Conservation (phyloP, 2,329 filamentous ascomycete genomes). For the Dendryphion nanum region DNA sequence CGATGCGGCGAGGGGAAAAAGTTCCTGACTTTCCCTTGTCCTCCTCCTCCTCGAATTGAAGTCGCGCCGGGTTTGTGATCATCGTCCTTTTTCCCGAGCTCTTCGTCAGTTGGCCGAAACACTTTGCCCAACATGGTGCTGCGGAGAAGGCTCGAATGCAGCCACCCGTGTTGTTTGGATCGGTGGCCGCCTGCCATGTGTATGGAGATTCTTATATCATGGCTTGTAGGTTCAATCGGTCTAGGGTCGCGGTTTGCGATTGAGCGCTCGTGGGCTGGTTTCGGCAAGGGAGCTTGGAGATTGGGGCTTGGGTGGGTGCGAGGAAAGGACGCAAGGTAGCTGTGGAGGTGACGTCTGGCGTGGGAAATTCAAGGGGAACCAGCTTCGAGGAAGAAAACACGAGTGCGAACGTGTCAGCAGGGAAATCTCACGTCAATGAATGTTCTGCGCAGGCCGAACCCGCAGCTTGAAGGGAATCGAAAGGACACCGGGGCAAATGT, state of each 20-base stretch:
- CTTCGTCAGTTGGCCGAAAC: conserved; percentile 56
- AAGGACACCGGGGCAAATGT: too few relatives aligned
- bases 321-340: too few relatives aligned
- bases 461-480: too few relatives aligned
- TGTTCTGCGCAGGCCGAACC: too few relatives aligned
- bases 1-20: conserved; percentile 29
- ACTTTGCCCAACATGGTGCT: conserved; percentile 38
- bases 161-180: conserved; percentile 22
- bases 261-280: conserved; percentile 1
- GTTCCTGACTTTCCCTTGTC: conserved; percentile 5
- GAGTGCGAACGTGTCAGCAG: too few relatives aligned
- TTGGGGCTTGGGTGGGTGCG: too few relatives aligned
- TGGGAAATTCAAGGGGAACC: too few relatives aligned
- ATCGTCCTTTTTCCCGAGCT: conserved; percentile 65
- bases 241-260: too few relatives aligned
- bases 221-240: too few relatives aligned
- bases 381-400: too few relatives aligned
- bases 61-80: conserved; percentile 49
- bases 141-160: conserved; percentile 23
- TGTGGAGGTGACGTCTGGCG: too few relatives aligned
- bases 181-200: conserved; percentile 22
- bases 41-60: background rate
- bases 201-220: conserved; percentile 21
- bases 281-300: conserved; percentile 16
- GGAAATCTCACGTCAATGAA: too few relatives aligned